Percentiles rank a stretch among this genome's conserved stretches.
These are phyloP conservation scores for Liquidambar formosana DNA, from an alignment of 164 flowering plant genomes.

Conservation along the genomic window DNA sequence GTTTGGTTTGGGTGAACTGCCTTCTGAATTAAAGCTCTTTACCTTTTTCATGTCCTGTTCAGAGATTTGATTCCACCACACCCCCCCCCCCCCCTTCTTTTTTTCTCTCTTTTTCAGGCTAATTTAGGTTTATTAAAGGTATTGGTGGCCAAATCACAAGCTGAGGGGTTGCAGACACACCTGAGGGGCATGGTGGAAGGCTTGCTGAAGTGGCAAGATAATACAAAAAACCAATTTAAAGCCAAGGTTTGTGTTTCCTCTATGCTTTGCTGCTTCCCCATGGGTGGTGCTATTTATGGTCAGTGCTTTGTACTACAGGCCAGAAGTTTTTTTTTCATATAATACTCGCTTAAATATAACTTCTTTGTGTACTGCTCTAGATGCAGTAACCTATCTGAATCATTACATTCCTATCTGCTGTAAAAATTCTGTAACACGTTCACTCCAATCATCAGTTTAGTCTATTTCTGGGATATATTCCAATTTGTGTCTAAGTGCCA, in stretches of 20 bases:
- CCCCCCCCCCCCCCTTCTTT: too few relatives aligned
- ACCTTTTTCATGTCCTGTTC: background rate
- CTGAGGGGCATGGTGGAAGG: constrained; percentile 79
- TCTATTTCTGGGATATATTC: too few relatives aligned
- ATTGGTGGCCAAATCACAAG: constrained; percentile 82
- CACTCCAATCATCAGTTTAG: too few relatives aligned
- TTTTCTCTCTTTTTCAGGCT: constrained; percentile 71
- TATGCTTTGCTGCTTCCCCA: background rate
- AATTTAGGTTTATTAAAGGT: constrained; percentile 90
- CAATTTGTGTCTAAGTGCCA: too few relatives aligned
- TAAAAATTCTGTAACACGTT: too few relatives aligned
- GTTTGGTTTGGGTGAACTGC: background rate
- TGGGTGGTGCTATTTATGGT: background rate
- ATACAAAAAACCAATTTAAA: constrained; percentile 78
- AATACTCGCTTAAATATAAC: too few relatives aligned
- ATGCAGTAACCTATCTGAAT: too few relatives aligned
- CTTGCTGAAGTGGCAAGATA: constrained; percentile 80
- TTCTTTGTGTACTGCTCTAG: too few relatives aligned
- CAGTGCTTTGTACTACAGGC: background rate
- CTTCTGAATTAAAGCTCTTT: background rate
- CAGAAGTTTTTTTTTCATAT: too few relatives aligned
- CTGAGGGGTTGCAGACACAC: constrained; percentile 69
- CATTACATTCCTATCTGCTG: too few relatives aligned
- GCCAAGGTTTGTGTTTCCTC: constrained; percentile 64
- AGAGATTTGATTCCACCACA: constrained; percentile 6